phyloP scores from a whole-genome alignment of 2,329 filamentous ascomycete species.

The Exophiala sp. region DNA sequence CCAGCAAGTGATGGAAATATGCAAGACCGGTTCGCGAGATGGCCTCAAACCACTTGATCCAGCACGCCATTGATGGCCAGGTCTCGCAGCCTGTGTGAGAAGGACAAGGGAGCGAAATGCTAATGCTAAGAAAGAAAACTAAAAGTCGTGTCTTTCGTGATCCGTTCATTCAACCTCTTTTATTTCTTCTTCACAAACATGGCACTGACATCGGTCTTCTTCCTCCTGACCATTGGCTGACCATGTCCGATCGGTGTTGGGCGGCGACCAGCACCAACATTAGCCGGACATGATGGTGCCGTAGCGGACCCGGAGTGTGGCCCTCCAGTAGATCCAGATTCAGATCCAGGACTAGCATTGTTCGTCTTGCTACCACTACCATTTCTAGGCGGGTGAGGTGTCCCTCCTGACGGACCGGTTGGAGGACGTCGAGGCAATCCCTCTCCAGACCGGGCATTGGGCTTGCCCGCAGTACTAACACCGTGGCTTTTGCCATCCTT shows the following conservation, averaged over 20 bases:
- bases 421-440: background rate
- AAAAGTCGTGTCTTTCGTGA: background rate
- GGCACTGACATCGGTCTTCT: constrained; percentile 22
- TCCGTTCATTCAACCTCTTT: no score
- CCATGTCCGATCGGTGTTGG: background rate
- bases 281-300: background rate
- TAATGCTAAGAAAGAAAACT: no score
- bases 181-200: constrained; percentile 24
- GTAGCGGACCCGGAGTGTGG: background rate
- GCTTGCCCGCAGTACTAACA: background rate
- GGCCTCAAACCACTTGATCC: no score
- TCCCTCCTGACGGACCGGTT: background rate
- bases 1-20: no score
- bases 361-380: background rate
- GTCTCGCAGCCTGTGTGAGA: no score
- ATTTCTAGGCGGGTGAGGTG: background rate
- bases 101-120: no score
- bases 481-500: constrained; percentile 3
- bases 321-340: background rate
- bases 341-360: background rate
- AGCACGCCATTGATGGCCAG: no score
- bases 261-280: background rate
- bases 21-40: no score
- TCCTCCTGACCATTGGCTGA: constrained; percentile 20
- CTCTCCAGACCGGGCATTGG: background rate